A percentile compares a stretch with the other conserved stretches of the same genome.
Conservation (phyloP, 2,329 filamentous ascomycete species). For the Chlorencoelia australis region DNA sequence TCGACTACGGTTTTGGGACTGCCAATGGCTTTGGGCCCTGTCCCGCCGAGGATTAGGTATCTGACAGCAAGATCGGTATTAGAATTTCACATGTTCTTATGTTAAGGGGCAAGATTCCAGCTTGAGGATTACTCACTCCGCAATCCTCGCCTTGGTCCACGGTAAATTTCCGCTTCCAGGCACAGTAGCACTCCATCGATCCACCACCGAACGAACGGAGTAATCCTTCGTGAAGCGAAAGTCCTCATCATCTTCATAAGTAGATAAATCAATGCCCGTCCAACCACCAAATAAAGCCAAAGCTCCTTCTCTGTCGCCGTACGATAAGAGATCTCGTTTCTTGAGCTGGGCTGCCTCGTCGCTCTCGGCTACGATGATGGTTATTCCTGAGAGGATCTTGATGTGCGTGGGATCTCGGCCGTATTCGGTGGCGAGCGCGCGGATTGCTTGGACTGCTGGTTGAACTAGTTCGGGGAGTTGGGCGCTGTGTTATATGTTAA, state of each 20-base stretch:
- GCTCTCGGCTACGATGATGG: constrained; percentile 53
- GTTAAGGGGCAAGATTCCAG: no score
- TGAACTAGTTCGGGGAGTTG: constrained; percentile 52
- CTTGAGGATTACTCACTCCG: no score
- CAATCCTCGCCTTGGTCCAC: constrained; percentile 29
- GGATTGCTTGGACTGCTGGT: constrained; percentile 52
- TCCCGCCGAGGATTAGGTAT: constrained; percentile 19
- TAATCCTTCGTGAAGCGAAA: constrained; percentile 41
- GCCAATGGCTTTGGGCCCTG: constrained; percentile 18
- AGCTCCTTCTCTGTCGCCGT: constrained; percentile 56
- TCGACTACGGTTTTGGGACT: constrained; percentile 18
- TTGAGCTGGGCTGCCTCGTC: constrained; percentile 57
- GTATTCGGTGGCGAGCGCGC: constrained; percentile 36
- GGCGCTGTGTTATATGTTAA: no score
- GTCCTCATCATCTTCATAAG: constrained; percentile 54
- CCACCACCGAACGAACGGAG: constrained; percentile 34
- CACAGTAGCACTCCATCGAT: constrained; percentile 32
- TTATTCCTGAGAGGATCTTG: constrained; percentile 58
- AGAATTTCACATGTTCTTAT: no score
- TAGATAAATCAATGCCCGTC: constrained; percentile 56
- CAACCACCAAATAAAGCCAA: constrained; percentile 64
- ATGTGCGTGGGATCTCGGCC: constrained; percentile 50
- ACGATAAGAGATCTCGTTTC: constrained; percentile 48
- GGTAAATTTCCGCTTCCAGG: constrained; percentile 36
- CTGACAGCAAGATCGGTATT: no score